phyloP scores from a whole-genome alignment of 768 basidiomycete species.

The Neoboletus subvelutipes region DNA sequence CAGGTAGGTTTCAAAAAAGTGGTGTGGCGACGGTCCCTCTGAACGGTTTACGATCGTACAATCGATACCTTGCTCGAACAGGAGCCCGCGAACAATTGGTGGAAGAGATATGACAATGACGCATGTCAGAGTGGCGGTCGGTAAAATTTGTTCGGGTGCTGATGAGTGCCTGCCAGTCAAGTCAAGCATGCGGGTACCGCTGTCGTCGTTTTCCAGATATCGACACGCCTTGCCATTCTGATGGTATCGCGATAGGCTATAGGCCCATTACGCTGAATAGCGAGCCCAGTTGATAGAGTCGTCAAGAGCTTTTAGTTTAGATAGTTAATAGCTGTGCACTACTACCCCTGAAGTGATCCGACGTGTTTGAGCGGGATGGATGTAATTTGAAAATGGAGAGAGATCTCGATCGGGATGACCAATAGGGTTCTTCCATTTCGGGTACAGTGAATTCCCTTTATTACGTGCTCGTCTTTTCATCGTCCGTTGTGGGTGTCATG shows the following conservation, averaged over 20 bases:
- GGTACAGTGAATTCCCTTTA: neutral
- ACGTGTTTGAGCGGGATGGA: no score
- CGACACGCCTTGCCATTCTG: neutral
- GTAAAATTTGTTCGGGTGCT: neutral
- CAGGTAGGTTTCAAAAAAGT: no score
- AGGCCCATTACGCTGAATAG: no score
- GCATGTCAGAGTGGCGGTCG: neutral
- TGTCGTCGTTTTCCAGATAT: neutral
- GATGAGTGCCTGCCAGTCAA: neutral
- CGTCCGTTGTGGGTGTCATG: neutral
- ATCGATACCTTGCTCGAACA: neutral
- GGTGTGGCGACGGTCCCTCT: no score
- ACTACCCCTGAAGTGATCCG: neutral
- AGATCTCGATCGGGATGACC: neutral
- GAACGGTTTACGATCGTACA: neutral
- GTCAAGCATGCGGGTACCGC: neutral
- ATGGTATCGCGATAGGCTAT: no score
- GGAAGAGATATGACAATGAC: neutral
- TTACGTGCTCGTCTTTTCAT: neutral
- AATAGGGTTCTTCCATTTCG: no score
- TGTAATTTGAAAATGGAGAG: neutral
- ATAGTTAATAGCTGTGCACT: no score
- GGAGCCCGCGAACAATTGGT: neutral
- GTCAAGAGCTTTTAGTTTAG: no score
- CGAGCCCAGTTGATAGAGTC: no score